These are phyloP conservation scores for Fusarium subglutinans DNA, from an alignment of 2,329 filamentous ascomycete species.

Conservation along the genomic window DNA sequence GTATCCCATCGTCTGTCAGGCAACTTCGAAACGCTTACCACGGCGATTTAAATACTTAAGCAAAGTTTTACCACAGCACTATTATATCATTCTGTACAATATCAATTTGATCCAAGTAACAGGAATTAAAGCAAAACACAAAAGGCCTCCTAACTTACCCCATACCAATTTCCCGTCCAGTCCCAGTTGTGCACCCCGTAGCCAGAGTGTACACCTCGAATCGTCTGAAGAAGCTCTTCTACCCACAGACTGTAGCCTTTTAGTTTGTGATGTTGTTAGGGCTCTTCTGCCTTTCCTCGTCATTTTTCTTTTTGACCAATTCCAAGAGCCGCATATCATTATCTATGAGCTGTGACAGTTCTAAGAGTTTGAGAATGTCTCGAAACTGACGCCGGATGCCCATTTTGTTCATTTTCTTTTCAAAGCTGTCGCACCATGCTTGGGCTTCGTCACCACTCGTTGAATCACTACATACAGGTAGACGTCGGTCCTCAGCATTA, in stretches of 20 bases:
- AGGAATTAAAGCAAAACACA: neutral
- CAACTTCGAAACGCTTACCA: neutral
- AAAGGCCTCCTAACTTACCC: neutral
- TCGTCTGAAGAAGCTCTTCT: neutral
- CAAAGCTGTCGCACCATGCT: neutral
- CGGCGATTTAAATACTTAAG: rapidly evolving
- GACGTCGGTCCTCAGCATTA: neutral
- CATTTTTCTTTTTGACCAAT: neutral
- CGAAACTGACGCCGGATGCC: neutral
- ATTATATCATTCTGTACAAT: rapidly evolving
- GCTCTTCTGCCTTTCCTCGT: neutral
- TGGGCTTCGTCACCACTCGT: neutral
- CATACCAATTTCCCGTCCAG: no score
- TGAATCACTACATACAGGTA: neutral
- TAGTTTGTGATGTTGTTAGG: neutral
- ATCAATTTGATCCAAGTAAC: no score
- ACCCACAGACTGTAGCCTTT: neutral
- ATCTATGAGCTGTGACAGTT: neutral
- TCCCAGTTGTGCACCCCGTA: no score
- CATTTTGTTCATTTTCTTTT: neutral
- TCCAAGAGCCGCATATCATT: neutral
- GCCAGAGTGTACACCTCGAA: no score
- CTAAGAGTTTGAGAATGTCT: neutral
- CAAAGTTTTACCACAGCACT: neutral
- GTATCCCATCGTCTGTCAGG: neutral